Percentiles rank a stretch among this genome's conserved stretches.
phyloP scores from a whole-genome alignment of 164 flowering plant species.

The Pachysandra terminalis region DNA sequence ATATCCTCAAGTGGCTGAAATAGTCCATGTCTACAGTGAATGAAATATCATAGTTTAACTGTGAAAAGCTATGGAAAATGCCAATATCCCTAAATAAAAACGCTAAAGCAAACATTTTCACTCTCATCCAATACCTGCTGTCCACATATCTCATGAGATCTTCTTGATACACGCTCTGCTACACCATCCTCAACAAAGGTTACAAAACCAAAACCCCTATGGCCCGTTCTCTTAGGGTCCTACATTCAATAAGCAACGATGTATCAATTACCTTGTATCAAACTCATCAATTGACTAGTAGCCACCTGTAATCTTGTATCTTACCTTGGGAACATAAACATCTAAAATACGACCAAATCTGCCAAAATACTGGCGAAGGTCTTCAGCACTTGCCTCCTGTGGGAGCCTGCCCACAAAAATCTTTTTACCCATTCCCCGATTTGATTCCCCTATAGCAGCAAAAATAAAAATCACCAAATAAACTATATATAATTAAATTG shows the following conservation, averaged over 20 bases:
- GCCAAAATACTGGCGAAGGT: slow-evolving; percentile 86
- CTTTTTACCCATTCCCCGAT: slow-evolving; percentile 78
- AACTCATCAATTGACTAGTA: neutral
- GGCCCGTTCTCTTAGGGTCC: slow-evolving; percentile 98
- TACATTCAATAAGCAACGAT: slow-evolving; percentile 25
- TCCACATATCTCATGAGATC: slow-evolving; percentile 96
- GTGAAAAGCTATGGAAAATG: neutral
- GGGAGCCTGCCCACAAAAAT: slow-evolving; percentile 98
- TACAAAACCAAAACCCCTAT: slow-evolving; percentile 98
- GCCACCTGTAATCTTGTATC: neutral
- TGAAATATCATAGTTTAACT: no score
- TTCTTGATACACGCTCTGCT: slow-evolving; percentile 91
- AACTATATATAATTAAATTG: neutral
- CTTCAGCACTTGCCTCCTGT: slow-evolving; percentile 85
- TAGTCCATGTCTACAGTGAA: no score
- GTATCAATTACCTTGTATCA: slow-evolving; percentile 1
- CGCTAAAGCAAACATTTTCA: neutral
- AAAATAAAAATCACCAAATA: slow-evolving; percentile 8
- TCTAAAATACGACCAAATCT: slow-evolving; percentile 93
- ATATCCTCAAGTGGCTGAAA: no score
- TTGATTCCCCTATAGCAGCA: slow-evolving; percentile 48
- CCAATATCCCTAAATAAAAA: neutral
- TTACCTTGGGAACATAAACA: slow-evolving; percentile 95
- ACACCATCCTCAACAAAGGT: slow-evolving; percentile 98
- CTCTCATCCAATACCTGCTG: slow-evolving; percentile 56